Evolutionary conservation across 495 filamentous ascomycete species (phyloP), one percentile per base, ranked within the genome.

Genomic region (Diplogelasinospora grovesii): DNA sequence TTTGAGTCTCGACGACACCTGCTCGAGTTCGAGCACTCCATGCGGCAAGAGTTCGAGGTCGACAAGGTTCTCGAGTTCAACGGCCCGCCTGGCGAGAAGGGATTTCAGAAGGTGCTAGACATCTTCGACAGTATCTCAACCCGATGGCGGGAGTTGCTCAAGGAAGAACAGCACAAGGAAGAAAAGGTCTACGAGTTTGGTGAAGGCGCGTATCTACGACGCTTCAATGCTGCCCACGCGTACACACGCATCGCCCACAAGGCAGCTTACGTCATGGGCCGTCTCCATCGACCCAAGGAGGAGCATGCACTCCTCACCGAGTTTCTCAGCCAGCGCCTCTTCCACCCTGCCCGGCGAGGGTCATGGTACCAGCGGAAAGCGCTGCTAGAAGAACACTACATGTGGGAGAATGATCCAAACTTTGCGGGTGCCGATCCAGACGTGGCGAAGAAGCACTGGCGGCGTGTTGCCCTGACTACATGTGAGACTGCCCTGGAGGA

Each of bases 301-400:
- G 92, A 98, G 51, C 79, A 96, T 54, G 65, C 73, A 13, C 60
- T 94, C 2, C 64, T 95, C 1, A 67, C 61, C 1, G 86, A 92
- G 48, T 73, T 98, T 2, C 82, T 98, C 3, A 60, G 58, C 13
- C 92, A 97, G 52, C 77, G 74, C 4, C 73, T 93, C 8, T 95
- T 96, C 57, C 90, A 97, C 56, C 69, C 82, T 26, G 75, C 86
- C 10, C 75, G 90, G 19, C 79, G 90, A 16, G 92, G 92, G 1
- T 80, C 80, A 1, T 98, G 92, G 92, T 97, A 96, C 54, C 89
- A 96, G 59, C 85, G 92, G 11, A 95, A 89, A 64, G 92, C 92
- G 1, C 64, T 98, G 5, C 59, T 98, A 13, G 92, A 98, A 64
- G 92, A 98, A 61, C 87, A 89, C 48, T 97, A 98, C 55, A 89